Percentiles rank a stretch among this genome's conserved stretches.
Conservation (phyloP, 1,139 yeast genomes). For the Pichia sp. region DNA sequence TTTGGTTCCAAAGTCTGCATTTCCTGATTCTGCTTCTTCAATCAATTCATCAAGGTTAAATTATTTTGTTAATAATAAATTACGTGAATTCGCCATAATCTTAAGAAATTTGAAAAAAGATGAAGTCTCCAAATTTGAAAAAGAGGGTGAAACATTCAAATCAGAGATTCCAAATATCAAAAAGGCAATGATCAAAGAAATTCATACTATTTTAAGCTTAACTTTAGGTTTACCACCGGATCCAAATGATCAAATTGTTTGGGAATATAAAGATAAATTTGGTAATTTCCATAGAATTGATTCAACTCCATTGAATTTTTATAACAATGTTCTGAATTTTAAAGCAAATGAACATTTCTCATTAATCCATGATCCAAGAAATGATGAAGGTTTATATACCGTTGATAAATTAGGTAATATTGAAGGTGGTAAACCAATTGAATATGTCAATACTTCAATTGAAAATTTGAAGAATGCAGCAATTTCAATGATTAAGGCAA, state of each 20-base stretch:
- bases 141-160: conserved; percentile 3
- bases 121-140: conserved; percentile 23
- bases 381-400: conserved; percentile 48
- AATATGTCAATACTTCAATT: conserved; percentile 52
- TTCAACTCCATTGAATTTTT: conserved; percentile 50
- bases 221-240: conserved; percentile 60
- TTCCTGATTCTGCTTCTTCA: conserved; percentile 58
- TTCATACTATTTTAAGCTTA: conserved; percentile 48
- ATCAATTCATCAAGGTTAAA: conserved; percentile 43
- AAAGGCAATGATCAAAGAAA: conserved; percentile 44
- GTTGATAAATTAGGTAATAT: conserved; percentile 58
- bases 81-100: conserved; percentile 54
- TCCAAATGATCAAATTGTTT: conserved; percentile 45
- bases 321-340: conserved; percentile 39
- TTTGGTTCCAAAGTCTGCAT: conserved; percentile 51
- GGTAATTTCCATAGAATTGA: conserved; percentile 42
- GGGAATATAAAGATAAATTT: conserved; percentile 58
- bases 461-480: conserved; percentile 47
- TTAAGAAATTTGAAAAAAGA: conserved; percentile 40
- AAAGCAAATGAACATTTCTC: conserved; percentile 48
- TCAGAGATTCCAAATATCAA: conserved; percentile 32
- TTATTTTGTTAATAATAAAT: conserved; percentile 48
- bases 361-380: conserved; percentile 60
- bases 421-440: conserved; percentile 55
- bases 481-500: conserved; percentile 50